Conservation (phyloP, 2,329 filamentous ascomycete species). For the Aureobasidium sp. region DNA sequence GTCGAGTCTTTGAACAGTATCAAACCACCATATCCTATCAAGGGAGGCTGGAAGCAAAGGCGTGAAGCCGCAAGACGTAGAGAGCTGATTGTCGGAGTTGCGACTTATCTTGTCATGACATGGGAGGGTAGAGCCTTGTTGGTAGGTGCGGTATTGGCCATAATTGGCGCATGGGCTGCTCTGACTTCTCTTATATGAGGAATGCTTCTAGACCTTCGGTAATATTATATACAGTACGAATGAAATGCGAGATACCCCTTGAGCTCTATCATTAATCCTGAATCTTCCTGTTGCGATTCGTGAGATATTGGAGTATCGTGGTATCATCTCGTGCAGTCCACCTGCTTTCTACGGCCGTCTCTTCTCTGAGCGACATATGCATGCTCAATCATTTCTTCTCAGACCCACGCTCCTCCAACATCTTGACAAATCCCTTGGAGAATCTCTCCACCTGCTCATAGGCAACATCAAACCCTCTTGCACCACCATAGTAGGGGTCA, state of each 20-base stretch:
- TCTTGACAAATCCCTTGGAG: conserved; percentile 76
- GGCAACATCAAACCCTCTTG: conserved; percentile 83
- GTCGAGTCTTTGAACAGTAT: conserved; percentile 30
- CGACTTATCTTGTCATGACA: conserved; percentile 59
- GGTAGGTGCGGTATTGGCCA: conserved; percentile 33
- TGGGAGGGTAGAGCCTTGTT: conserved; percentile 49
- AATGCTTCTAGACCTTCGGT: neutral
- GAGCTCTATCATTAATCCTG: neutral
- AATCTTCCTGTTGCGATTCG: too few species aligned
- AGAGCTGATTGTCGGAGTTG: conserved; percentile 66
- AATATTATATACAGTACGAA: neutral
- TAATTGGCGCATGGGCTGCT: conserved; percentile 34
- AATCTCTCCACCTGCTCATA: conserved; percentile 87
- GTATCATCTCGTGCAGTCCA: neutral
- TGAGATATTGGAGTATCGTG: neutral
- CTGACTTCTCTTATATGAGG: conserved; percentile 23
- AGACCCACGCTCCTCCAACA: conserved; percentile 49
- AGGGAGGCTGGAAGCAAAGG: conserved; percentile 61
- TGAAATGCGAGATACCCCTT: neutral
- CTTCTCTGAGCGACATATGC: neutral
- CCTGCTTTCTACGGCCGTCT: neutral
- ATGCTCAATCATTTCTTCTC: conserved; percentile 2
- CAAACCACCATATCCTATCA: conserved; percentile 59
- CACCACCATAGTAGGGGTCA: conserved; percentile 95
- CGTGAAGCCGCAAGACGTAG: conserved; percentile 60